These are phyloP conservation scores for Pharus latifolius DNA, from an alignment of 176 grass and related monocot species.

Conservation along the genomic window DNA sequence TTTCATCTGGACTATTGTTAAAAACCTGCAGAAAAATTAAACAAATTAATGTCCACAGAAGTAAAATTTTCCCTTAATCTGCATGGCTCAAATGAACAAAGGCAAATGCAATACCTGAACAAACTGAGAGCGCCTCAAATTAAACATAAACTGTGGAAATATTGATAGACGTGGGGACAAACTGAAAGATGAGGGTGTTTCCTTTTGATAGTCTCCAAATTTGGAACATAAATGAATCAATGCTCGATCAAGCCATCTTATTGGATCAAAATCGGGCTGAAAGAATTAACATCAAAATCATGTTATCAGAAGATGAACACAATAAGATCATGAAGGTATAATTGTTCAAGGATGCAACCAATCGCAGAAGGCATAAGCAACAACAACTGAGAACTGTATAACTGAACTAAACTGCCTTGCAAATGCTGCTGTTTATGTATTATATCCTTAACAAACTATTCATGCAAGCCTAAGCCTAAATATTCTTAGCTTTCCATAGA, in stretches of 20 bases:
- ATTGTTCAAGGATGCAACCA: background rate
- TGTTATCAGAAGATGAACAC: slow-evolving; percentile 14
- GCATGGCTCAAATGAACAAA: background rate
- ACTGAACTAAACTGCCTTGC: background rate
- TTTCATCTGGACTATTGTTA: slow-evolving; percentile 40
- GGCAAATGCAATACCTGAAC: slow-evolving; percentile 50
- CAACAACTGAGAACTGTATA: background rate
- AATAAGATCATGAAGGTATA: background rate
- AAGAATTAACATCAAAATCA: slow-evolving; percentile 9
- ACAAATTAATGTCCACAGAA: background rate
- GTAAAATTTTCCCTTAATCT: background rate
- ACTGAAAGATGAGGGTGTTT: slow-evolving; percentile 70
- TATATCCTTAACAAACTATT: background rate
- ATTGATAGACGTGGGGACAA: slow-evolving; percentile 84
- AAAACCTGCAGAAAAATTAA: slow-evolving; percentile 25
- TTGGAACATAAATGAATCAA: slow-evolving; percentile 82
- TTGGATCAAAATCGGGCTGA: slow-evolving; percentile 91
- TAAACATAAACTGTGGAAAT: slow-evolving; percentile 90
- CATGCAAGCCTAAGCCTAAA: background rate
- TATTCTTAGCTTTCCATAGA: background rate
- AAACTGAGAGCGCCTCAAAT: slow-evolving; percentile 92
- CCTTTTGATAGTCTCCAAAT: slow-evolving; percentile 96
- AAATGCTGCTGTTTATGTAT: background rate
- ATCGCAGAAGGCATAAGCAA: background rate
- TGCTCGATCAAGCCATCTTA: slow-evolving; percentile 86